Base-by-base conservation (phyloP, 345 rosid genomes). In the Kandelia obovata region DNA sequence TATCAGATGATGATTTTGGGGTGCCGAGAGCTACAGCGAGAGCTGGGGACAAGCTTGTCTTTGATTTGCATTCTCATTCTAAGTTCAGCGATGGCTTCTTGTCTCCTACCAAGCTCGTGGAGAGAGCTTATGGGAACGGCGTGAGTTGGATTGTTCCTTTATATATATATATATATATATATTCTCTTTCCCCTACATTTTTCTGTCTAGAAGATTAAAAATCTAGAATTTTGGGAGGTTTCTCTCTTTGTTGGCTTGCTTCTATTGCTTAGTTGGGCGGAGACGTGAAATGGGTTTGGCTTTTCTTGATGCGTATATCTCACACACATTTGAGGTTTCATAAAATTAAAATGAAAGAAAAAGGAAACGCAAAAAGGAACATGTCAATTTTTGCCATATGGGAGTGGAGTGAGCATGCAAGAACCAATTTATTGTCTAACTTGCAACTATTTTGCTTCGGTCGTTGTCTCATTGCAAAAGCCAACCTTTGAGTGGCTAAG, bases 71-170 rank as follows among this genome's bases (percentile, higher is more conserved):
- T 73, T 85, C 90, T 11, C 99, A 95, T 78, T 86, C 97, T 52
- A 95, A 92, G 73, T 85, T 59, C 79, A 95, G 99, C 73, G 99
- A 95, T 75, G 99, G 99, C 25, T 92, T 79, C 80, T 75, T 95
- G 71, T 84, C 99, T 20, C 99, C 99, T 70, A 76, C 96, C 3
- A 95, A 88, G 84, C 89, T 95, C 75, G 88, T 95, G 5, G 91
- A 95, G 80, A 87, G 86, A 75, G 99, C 99, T 83, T 86, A 90
- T 79, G 75, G 68, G 47, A 85, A 86, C 66, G 96, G 97, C 89
- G 99, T 95, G 53, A 80, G 93, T 78, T n/a, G 7, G 7, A 6
- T 21, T 25, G 27, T 32, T 17, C 49, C 21, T 21, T 21, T 21
- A 21, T 21, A 21, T 21, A 21, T 21, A 21, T 21, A 21, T 21